Base-by-base conservation (phyloP, 768 basidiomycete genomes). In the Mycena latifolia region DNA sequence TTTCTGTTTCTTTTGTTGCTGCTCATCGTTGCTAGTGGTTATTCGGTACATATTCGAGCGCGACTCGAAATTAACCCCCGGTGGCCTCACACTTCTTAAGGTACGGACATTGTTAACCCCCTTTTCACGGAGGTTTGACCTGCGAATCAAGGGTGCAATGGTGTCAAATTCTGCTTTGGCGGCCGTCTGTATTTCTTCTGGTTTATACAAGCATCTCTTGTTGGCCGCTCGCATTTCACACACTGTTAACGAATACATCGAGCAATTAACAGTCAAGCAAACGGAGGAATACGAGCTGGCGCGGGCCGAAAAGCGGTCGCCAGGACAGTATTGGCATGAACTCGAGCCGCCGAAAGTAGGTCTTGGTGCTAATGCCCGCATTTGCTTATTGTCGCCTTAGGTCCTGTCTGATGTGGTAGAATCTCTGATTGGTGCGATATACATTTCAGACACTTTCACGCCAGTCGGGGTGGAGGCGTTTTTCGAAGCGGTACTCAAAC, bases 161-260 rank as follows among this genome's bases (percentile, higher is more conserved):
- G 93, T 95, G 28, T 93, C 92, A 5, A 95, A 95, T 75, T 85
- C 88, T 31, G 82, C 90, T 20, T 80, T 95, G 46, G 92, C 90
- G 41, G 91, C 93, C 2, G 76, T 95, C 63, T 93, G 91, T 69
- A 88, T 95, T 20, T 84, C 84, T 68, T 85, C 86, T 57, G 90
- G 90, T 35, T 78, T 96, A 58, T 80, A 92, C 62, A 77, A 88
- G 46, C 79, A 90, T 75, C 77, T 95, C 28, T 79, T 86, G 51
- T 83, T 86, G 55, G 87, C 88, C 57, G 89, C 89, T 5, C 78
- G 83, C 15, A 77, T 93, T 12, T 81, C 80, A 20, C 76, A 72
- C 12, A 78, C 79, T 50, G 88, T 95, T 53, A 77, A 81, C 18
- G 74, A 78, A 31, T 96, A 94, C 71, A 81, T 76, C 20, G 72